phyloP scores from a whole-genome alignment of 75 land plant genomes.

The Pseudotsuga menziesii region DNA sequence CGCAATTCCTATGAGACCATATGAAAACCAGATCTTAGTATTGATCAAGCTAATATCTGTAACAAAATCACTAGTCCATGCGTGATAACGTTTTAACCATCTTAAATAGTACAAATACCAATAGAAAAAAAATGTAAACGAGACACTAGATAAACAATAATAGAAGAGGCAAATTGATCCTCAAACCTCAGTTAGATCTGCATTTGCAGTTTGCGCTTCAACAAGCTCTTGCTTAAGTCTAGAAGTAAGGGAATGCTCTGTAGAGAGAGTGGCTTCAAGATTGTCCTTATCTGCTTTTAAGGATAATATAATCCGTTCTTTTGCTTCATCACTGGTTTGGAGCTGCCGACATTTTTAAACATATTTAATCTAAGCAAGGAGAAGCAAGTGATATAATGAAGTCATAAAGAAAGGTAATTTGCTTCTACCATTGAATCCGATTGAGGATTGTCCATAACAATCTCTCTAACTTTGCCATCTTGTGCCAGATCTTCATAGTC shows the following conservation, averaged over 20 bases:
- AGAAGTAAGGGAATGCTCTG: conserved; percentile 53
- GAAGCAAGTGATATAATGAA: not conserved
- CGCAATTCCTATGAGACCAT: conserved; percentile 65
- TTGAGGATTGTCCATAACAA: conserved; percentile 57
- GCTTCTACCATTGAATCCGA: conserved; percentile 34
- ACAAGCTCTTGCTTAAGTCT: conserved; percentile 71
- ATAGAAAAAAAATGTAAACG: not conserved
- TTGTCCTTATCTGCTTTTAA: conserved; percentile 67
- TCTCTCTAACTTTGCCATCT: conserved; percentile 65
- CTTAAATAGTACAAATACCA: conserved; percentile 5
- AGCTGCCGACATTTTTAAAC: conserved; percentile 22
- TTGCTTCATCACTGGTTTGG: conserved; percentile 22
- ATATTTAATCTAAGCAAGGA: not conserved
- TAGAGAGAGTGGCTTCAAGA: conserved; percentile 50
- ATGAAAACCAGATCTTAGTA: not conserved
- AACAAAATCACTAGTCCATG: not conserved
- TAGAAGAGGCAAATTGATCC: not conserved
- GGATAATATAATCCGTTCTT: conserved; percentile 22
- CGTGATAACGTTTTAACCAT: not conserved
- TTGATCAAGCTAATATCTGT: not conserved
- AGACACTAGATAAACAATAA: not conserved
- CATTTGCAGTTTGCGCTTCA: conserved; percentile 53
- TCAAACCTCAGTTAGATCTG: conserved; percentile 70
- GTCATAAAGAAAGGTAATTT: not conserved
- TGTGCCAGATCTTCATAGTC: conserved; percentile 51